phyloP scores from a whole-genome alignment of 2,329 filamentous ascomycete genomes.

The Fusarium sp. region DNA sequence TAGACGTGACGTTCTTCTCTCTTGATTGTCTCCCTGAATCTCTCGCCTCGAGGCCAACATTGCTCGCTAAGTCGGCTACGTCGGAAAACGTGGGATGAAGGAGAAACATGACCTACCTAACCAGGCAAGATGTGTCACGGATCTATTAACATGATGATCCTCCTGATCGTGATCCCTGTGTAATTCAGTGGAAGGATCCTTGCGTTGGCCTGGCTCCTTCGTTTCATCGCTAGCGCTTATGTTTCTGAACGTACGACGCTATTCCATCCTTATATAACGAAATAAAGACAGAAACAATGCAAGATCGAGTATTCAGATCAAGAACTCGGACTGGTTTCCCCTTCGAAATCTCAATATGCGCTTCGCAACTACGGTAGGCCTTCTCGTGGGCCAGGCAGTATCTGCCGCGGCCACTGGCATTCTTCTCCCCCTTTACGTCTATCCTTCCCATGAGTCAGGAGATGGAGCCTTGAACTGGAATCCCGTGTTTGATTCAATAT shows the following conservation, averaged over 20 bases:
- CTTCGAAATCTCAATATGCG: neutral
- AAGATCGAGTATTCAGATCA: no score
- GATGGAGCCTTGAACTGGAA: conserved; percentile 39
- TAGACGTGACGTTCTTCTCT: accelerated
- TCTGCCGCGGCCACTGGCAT: conserved; percentile 26
- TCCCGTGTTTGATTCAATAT: conserved; percentile 28
- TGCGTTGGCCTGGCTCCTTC: neutral
- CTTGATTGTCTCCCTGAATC: neutral
- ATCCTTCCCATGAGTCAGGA: conserved; percentile 29
- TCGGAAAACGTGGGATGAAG: neutral
- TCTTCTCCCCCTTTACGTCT: conserved; percentile 37
- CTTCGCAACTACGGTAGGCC: neutral
- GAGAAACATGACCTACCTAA: neutral
- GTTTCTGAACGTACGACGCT: neutral
- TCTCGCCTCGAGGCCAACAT: neutral
- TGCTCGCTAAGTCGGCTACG: neutral
- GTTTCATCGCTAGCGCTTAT: neutral
- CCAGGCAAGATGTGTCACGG: neutral
- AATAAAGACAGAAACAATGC: neutral
- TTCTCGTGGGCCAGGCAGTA: neutral
- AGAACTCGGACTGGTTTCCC: no score
- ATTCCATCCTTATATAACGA: neutral
- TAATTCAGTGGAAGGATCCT: neutral
- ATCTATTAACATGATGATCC: neutral
- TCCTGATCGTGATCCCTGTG: neutral